These are phyloP conservation scores for Mycena latifolia DNA, from an alignment of 768 basidiomycete genomes.

Conservation along the genomic window DNA sequence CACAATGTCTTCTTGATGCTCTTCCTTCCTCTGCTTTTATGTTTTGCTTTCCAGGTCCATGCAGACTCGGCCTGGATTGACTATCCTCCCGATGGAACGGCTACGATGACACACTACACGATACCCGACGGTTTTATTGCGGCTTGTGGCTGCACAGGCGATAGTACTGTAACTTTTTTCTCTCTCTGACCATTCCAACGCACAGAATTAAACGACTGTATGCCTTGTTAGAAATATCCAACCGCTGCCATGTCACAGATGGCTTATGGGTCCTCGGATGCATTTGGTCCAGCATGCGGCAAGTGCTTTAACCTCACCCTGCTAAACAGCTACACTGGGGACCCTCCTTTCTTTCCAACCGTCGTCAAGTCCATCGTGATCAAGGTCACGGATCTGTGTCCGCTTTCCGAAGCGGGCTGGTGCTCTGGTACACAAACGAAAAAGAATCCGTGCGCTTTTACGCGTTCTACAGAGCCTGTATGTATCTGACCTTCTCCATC, in stretches of 20 bases:
- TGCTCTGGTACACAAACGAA: slow-evolving; percentile 74
- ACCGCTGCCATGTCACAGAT: slow-evolving; percentile 86
- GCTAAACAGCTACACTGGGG: slow-evolving; percentile 72
- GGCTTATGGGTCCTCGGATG: slow-evolving; percentile 82
- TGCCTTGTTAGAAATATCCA: slow-evolving; percentile 62
- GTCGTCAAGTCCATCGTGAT: slow-evolving; percentile 72
- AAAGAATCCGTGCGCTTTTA: slow-evolving; percentile 66
- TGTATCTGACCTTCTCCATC: background rate
- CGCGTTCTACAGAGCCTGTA: background rate
- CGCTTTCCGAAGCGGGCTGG: slow-evolving; percentile 71
- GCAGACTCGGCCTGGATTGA: slow-evolving; percentile 65
- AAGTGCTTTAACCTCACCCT: slow-evolving; percentile 85
- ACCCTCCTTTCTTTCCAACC: slow-evolving; percentile 78
- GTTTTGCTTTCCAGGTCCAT: slow-evolving; percentile 17
- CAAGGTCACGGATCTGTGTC: slow-evolving; percentile 87
- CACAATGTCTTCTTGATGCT: slow-evolving; percentile 35
- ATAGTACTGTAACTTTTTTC: slow-evolving; percentile 64
- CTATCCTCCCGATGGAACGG: slow-evolving; percentile 71
- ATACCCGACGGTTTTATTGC: slow-evolving; percentile 69
- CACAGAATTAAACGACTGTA: slow-evolving; percentile 31
- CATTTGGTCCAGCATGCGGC: slow-evolving; percentile 82
- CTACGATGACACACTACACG: slow-evolving; percentile 86
- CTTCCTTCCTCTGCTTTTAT: slow-evolving; percentile 29
- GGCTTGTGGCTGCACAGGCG: slow-evolving; percentile 80
- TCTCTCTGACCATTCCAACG: slow-evolving; percentile 30